Conservation (phyloP, 1,139 yeast species). For the Hansenula lynferdii region DNA sequence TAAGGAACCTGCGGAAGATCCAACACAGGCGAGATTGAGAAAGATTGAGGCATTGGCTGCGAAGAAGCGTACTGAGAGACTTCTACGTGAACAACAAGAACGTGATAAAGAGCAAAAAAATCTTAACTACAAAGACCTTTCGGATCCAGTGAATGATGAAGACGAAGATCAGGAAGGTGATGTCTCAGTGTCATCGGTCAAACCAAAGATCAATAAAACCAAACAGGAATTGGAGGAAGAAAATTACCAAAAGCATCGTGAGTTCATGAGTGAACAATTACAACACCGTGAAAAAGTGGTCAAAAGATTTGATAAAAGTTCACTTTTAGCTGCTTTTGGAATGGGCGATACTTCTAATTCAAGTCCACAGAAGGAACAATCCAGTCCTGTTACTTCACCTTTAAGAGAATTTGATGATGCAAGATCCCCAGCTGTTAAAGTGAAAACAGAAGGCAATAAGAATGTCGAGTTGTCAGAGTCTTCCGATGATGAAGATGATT, state of each 20-base stretch:
- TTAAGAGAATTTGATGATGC: not conserved
- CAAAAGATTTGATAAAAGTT: constrained; percentile 11
- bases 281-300: constrained; percentile 13
- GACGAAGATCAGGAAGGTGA: constrained; percentile 10
- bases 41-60: constrained; percentile 17
- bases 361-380: not conserved
- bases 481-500: constrained; percentile 1
- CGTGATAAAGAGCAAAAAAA: constrained; percentile 13
- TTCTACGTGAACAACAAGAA: constrained; percentile 15
- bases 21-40: constrained; percentile 5
- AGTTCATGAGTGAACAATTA: constrained; percentile 4
- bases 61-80: constrained; percentile 18
- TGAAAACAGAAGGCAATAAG: too few relatives aligned
- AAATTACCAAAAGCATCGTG: constrained; percentile 8
- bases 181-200: constrained; percentile 6
- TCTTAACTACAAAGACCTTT: constrained; percentile 4
- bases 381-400: constrained; percentile 1
- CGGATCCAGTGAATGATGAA: constrained; percentile 2
- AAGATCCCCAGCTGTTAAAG: not conserved
- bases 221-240: constrained; percentile 14
- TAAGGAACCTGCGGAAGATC: not conserved
- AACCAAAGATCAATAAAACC: not conserved
- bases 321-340: constrained; percentile 15
- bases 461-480: not conserved
- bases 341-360: not conserved